These are phyloP conservation scores for Candida loeiensis DNA, from an alignment of 805 yeast species.

Conservation along the genomic window DNA sequence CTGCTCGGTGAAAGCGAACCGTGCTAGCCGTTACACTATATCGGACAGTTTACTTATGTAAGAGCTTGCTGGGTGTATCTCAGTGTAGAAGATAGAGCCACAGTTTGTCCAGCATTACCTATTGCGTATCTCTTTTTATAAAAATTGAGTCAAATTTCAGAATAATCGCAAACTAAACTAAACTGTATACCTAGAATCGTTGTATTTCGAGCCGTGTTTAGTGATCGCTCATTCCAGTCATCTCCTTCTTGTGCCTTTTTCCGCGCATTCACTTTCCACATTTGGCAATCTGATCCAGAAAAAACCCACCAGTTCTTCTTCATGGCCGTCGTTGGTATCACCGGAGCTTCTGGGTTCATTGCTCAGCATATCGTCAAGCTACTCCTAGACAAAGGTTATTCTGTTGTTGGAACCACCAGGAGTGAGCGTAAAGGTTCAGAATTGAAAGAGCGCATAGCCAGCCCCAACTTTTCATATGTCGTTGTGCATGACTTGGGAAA, in stretches of 20 bases:
- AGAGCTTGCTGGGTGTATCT: no score
- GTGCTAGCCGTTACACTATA: slow-evolving; percentile 81
- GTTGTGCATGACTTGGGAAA: slow-evolving; percentile 33
- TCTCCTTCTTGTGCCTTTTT: not conserved
- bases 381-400: slow-evolving; percentile 38
- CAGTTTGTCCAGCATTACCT: no score
- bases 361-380: slow-evolving; percentile 46
- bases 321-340: slow-evolving; percentile 30
- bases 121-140: no score
- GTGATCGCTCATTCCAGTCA: not conserved
- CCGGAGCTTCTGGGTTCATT: slow-evolving; percentile 55
- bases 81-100: no score
- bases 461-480: slow-evolving; percentile 20
- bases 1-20: slow-evolving; percentile 84
- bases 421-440: slow-evolving; percentile 41
- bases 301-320: no score
- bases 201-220: no score
- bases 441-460: slow-evolving; percentile 26
- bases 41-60: slow-evolving; percentile 51
- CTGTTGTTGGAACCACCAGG: slow-evolving; percentile 53
- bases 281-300: slow-evolving; percentile 1
- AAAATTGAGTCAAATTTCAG: no score
- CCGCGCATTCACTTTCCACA: slow-evolving; percentile 2
- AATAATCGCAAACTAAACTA: no score
- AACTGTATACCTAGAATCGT: no score